Percentiles rank a stretch among this genome's conserved stretches.
Evolutionary conservation across 306 rosid species (phyloP).

Genomic region (Lablab purpureus): DNA sequence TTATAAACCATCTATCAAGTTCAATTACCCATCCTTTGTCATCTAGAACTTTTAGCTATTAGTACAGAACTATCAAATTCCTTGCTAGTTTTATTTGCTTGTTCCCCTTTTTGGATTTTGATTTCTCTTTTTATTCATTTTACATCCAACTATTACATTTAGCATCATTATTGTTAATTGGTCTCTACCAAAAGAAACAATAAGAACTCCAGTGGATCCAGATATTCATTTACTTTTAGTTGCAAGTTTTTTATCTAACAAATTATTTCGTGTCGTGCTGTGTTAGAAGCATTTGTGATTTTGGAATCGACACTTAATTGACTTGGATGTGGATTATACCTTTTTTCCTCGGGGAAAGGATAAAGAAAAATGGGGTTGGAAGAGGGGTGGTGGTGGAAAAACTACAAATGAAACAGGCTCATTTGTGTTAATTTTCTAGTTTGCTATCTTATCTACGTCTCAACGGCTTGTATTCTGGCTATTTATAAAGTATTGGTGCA

Average conservation of each 20-base stretch:
- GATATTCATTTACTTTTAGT: constrained; percentile 26
- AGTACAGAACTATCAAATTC: neutral
- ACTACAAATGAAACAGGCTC: neutral
- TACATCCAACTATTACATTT: constrained; percentile 3
- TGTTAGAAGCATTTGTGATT: constrained; percentile 16
- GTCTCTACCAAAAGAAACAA: constrained; percentile 36
- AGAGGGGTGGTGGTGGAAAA: neutral
- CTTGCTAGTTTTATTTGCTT: constrained; percentile 2
- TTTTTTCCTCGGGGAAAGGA: neutral
- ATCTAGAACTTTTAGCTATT: neutral
- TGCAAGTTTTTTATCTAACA: constrained; percentile 19
- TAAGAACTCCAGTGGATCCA: constrained; percentile 4
- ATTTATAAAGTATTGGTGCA: constrained; percentile 1
- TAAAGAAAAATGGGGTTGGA: too few species aligned
- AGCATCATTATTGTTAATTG: neutral
- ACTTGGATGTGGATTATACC: neutral
- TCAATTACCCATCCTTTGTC: neutral
- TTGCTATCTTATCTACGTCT: constrained; percentile 6
- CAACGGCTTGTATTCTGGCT: neutral
- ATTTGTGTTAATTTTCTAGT: constrained; percentile 16
- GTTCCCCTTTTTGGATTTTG: neutral
- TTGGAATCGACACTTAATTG: neutral
- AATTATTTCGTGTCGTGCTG: neutral
- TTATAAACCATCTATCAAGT: constrained; percentile 29
- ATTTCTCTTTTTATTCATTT: constrained; percentile 13